These are phyloP conservation scores for Claviceps pazoutovae DNA, from an alignment of 2,329 filamentous ascomycete genomes.

Conservation along the genomic window DNA sequence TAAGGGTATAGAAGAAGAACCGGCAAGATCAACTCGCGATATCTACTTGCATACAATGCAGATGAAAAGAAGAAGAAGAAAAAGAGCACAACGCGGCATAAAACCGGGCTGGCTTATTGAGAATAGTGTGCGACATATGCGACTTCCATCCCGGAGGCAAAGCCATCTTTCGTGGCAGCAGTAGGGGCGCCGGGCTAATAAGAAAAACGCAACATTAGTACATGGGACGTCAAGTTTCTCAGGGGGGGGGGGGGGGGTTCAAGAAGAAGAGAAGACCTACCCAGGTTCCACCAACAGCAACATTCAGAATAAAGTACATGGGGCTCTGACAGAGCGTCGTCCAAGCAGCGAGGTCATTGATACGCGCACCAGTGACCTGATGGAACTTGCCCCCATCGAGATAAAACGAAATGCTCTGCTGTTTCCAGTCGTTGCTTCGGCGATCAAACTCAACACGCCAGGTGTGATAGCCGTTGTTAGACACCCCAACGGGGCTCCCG, in stretches of 20 bases:
- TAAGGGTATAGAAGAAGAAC: no score
- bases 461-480: constrained; percentile 30
- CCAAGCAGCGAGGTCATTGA: constrained; percentile 35
- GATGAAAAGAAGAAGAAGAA: no score
- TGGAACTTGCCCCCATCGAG: constrained; percentile 31
- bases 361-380: constrained; percentile 27
- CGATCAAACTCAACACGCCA: constrained; percentile 38
- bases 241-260: no score
- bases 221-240: background rate
- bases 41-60: no score
- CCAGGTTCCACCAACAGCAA: constrained; percentile 40
- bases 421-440: constrained; percentile 27
- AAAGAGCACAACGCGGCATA: no score
- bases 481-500: constrained; percentile 20
- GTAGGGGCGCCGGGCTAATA: constrained; percentile 35
- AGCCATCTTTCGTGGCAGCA: constrained; percentile 28
- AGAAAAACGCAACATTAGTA: background rate
- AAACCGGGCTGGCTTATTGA: background rate
- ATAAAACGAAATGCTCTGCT: constrained; percentile 38
- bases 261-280: constrained; percentile 22
- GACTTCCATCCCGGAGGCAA: constrained; percentile 36
- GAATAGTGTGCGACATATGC: constrained; percentile 33
- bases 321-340: constrained; percentile 33
- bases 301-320: constrained; percentile 38
- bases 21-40: no score